phyloP scores from a whole-genome alignment of 371 early-diverging fungal genomes.

The Rhizomucor pusillus region DNA sequence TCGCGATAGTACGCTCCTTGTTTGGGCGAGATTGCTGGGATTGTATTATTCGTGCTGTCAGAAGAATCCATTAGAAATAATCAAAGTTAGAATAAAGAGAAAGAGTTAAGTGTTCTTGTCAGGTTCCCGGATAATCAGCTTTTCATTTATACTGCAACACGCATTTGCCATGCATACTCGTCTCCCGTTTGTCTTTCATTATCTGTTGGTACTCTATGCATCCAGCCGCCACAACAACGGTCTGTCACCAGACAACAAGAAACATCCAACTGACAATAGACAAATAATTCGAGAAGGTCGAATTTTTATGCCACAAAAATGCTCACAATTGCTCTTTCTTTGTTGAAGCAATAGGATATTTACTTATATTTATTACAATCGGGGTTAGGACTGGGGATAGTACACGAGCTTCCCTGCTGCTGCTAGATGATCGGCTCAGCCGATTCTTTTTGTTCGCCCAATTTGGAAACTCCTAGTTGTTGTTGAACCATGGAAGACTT shows the following conservation, averaged over 20 bases:
- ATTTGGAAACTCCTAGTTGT: conserved; percentile 15
- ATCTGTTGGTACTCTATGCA: no score
- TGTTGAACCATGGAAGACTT: no score
- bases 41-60: not conserved
- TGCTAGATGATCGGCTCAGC: no score
- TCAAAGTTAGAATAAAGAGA: not conserved
- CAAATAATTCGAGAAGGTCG: not conserved
- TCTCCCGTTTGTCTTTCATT: no score
- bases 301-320: not conserved
- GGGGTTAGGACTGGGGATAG: not conserved
- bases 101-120: not conserved
- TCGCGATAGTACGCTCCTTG: conserved; percentile 7
- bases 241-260: no score
- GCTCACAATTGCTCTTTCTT: not conserved
- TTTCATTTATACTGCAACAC: not conserved
- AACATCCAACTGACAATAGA: not conserved
- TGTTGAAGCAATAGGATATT: not conserved
- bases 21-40: not conserved
- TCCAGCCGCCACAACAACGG: no score
- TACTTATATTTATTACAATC: not conserved
- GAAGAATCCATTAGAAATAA: not conserved
- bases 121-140: not conserved
- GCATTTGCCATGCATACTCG: not conserved
- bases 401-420: not conserved
- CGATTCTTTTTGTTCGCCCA: conserved; percentile 31